A percentile compares a stretch with the other conserved stretches of the same genome.
phyloP scores from a whole-genome alignment of 768 basidiomycete genomes.

The Sarcomyxa edulis region DNA sequence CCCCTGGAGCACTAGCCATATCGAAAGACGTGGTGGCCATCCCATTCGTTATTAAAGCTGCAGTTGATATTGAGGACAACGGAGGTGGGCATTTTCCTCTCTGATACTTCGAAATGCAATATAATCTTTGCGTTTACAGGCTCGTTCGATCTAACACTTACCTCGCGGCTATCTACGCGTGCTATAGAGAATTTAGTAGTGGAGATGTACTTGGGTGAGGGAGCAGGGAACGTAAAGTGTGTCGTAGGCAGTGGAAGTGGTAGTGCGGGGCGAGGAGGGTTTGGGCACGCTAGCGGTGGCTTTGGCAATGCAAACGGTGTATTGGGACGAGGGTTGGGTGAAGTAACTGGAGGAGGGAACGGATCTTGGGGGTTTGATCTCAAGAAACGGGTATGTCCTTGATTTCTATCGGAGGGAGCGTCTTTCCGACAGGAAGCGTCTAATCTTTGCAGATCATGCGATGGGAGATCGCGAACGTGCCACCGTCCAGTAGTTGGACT shows the following conservation, averaged over 20 bases:
- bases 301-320: too few relatives aligned
- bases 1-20: conserved; percentile 12
- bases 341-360: conserved; percentile 25
- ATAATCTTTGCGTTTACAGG: conserved; percentile 30
- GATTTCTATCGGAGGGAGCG: conserved; percentile 4
- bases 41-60: conserved; percentile 45
- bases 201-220: conserved; percentile 72
- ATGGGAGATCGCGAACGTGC: conserved; percentile 73
- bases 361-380: conserved; percentile 83
- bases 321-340: too few relatives aligned
- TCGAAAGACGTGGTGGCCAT: conserved; percentile 43
- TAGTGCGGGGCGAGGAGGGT: conserved; percentile 21
- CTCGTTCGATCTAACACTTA: conserved; percentile 56
- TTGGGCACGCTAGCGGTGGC: conserved; percentile 27
- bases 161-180: conserved; percentile 56
- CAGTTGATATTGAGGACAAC: conserved; percentile 37
- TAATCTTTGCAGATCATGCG: conserved; percentile 46
- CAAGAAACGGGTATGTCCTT: conserved; percentile 43
- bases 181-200: conserved; percentile 68
- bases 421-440: conserved; percentile 4
- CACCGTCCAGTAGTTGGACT: conserved; percentile 64
- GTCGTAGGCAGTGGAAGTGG: conserved; percentile 47
- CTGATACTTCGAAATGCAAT: not conserved
- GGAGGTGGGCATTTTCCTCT: conserved; percentile 25
- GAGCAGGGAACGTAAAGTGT: conserved; percentile 69